Conservation (phyloP, 192 early-diverging fungal species). For the Entomortierella chlamydospora region DNA sequence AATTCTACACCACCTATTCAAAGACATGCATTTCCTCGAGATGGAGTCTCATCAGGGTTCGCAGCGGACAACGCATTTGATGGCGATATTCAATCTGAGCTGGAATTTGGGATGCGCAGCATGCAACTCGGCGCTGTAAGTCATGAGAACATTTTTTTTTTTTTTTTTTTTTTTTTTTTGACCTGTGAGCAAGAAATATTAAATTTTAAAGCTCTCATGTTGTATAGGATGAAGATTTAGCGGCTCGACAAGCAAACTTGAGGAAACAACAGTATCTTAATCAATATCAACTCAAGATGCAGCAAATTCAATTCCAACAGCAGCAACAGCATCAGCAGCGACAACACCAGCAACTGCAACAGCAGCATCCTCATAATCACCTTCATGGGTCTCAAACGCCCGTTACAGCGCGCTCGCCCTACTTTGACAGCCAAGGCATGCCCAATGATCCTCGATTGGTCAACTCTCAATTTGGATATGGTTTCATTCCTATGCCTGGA, state of each 20-base stretch:
- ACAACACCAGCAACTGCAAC: conserved; percentile 20
- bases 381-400: conserved; percentile 50
- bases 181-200: background rate
- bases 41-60: conserved; percentile 34
- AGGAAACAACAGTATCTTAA: conserved; percentile 55
- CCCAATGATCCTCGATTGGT: conserved; percentile 37
- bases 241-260: conserved; percentile 53
- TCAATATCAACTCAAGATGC: conserved; percentile 64
- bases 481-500: conserved; percentile 37
- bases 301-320: conserved; percentile 57
- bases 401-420: conserved; percentile 43
- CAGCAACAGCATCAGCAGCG: conserved; percentile 27
- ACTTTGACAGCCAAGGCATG: conserved; percentile 50
- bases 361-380: conserved; percentile 21
- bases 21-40: conserved; percentile 56
- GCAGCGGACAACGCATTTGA: conserved; percentile 27
- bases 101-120: conserved; percentile 65
- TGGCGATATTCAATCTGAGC: conserved; percentile 53
- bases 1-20: conserved; percentile 76
- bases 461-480: conserved; percentile 46
- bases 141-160: background rate
- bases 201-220: background rate
- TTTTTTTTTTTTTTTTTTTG: background rate
- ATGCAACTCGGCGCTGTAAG: conserved; percentile 58
- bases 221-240: conserved; percentile 55